Percentiles rank a stretch among this genome's conserved stretches.
phyloP scores from a whole-genome alignment of 2,329 filamentous ascomycete species.

The Phialemoniopsis sp. region DNA sequence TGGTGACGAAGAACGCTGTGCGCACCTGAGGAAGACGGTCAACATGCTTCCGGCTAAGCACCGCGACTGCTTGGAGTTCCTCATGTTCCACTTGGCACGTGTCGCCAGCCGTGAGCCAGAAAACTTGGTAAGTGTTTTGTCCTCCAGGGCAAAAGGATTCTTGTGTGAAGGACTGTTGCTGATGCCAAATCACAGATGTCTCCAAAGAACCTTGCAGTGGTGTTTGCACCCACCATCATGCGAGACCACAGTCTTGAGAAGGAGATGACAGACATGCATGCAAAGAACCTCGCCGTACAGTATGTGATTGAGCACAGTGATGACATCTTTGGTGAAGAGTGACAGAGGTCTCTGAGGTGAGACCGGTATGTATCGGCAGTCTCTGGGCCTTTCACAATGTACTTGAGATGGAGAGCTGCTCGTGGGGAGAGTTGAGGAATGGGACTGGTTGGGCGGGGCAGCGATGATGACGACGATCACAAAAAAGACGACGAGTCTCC shows the following conservation, averaged over 20 bases:
- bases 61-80: constrained; percentile 84
- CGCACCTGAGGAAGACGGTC: constrained; percentile 69
- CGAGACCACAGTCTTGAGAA: constrained; percentile 82
- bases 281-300: constrained; percentile 88
- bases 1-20: constrained; percentile 63
- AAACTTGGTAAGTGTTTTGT: constrained; percentile 64
- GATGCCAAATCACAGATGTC: constrained; percentile 67
- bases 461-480: too few relatives aligned
- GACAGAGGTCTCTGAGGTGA: too few relatives aligned
- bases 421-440: too few relatives aligned
- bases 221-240: constrained; percentile 98
- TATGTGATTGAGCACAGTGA: constrained; percentile 89
- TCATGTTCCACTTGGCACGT: constrained; percentile 87
- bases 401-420: too few relatives aligned
- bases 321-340: constrained; percentile 64
- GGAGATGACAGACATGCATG: constrained; percentile 94
- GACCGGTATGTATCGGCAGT: too few relatives aligned
- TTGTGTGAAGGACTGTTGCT: background rate
- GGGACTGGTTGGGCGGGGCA: too few relatives aligned
- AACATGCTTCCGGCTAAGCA: constrained; percentile 78
- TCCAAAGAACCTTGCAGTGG: constrained; percentile 90
- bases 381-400: too few relatives aligned
- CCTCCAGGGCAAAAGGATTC: background rate
- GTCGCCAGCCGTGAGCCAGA: constrained; percentile 79
- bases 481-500: constrained; percentile 4